phyloP scores from a whole-genome alignment of 2,329 filamentous ascomycete genomes.

The Diaporthe citri region DNA sequence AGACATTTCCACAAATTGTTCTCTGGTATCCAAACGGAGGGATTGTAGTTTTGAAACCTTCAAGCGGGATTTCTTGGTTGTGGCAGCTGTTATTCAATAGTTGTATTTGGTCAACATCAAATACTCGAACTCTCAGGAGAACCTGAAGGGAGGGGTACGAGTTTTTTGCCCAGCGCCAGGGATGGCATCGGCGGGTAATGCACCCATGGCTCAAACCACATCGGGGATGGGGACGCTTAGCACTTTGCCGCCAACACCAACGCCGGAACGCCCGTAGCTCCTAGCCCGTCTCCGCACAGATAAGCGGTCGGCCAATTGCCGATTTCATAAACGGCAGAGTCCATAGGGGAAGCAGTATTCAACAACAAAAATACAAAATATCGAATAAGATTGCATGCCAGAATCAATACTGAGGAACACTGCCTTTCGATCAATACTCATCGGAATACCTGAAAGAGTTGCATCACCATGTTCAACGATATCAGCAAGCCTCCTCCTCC shows the following conservation, averaged over 20 bases:
- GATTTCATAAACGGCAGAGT: not conserved
- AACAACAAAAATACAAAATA: not conserved
- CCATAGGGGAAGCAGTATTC: not conserved
- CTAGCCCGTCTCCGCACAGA: not conserved
- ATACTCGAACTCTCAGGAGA: not conserved
- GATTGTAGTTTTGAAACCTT: not conserved
- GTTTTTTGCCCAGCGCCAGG: not conserved
- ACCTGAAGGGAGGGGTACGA: not conserved
- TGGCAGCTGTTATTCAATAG: not conserved
- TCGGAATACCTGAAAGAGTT: not conserved
- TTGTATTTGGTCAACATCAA: not conserved
- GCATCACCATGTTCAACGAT: conserved; percentile 31
- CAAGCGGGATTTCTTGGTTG: not conserved
- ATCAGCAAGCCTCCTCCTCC: conserved; percentile 38
- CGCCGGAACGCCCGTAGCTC: not conserved
- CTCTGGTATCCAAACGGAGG: not conserved
- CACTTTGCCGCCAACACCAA: conserved; percentile 3
- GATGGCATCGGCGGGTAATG: conserved; percentile 5
- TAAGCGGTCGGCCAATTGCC: not conserved
- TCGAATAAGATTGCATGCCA: not conserved
- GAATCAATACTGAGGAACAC: too few relatives aligned
- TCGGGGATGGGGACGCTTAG: not conserved
- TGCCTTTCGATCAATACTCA: not conserved
- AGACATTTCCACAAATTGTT: conserved; percentile 24
- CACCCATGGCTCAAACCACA: conserved; percentile 7